Evolutionary conservation across 164 flowering plant species (phyloP).

Genomic region (Kingdonia uniflora): DNA sequence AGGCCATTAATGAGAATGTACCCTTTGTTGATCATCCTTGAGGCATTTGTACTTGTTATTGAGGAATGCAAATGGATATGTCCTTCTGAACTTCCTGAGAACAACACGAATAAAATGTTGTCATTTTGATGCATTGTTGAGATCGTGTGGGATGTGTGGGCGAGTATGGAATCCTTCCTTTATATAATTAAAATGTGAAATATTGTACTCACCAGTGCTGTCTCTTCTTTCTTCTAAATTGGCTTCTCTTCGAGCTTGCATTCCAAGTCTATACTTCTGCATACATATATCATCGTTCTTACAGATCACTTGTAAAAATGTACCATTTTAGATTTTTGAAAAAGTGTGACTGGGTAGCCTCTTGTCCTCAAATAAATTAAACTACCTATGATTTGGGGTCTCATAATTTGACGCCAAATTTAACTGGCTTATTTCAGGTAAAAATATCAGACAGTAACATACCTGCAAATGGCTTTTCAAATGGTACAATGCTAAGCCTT

Average conservation of each 20-base stretch:
- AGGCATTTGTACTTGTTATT: slow-evolving; percentile 13
- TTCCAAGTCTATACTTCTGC: slow-evolving; percentile 87
- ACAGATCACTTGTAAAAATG: no score
- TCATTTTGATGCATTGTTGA: no score
- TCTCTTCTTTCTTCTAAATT: slow-evolving; percentile 31
- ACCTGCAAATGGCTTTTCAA: slow-evolving; percentile 95
- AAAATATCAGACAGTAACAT: neutral
- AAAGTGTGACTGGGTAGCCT: no score
- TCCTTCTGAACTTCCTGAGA: slow-evolving; percentile 26
- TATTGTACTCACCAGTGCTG: slow-evolving; percentile 26
- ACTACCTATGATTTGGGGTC: no score
- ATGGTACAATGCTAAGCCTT: slow-evolving; percentile 87
- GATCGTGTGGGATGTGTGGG: no score
- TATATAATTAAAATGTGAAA: neutral
- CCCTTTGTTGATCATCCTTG: slow-evolving; percentile 26
- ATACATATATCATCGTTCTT: neutral
- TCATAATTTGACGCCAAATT: no score
- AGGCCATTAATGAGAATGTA: slow-evolving; percentile 10
- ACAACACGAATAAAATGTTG: neutral
- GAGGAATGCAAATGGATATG: slow-evolving; percentile 23
- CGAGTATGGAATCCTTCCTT: no score
- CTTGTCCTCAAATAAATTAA: no score
- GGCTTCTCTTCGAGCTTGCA: slow-evolving; percentile 38
- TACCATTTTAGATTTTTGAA: no score
- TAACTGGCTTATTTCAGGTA: no score